Evolutionary conservation across 805 yeast genomes (phyloP).

Genomic region (Candida andamanensis): DNA sequence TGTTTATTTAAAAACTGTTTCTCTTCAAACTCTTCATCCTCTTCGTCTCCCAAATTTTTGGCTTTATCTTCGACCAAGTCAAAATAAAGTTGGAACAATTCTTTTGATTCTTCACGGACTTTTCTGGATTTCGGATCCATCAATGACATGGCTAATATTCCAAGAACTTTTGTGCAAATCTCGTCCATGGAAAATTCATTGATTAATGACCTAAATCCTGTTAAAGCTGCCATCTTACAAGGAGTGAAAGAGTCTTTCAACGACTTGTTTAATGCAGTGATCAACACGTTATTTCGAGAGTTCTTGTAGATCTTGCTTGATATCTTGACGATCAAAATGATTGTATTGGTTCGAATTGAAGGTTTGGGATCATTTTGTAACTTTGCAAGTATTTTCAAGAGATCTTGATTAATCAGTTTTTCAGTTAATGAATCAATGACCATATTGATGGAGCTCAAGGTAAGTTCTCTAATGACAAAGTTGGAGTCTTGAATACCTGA

Average conservation of each 20-base stretch:
- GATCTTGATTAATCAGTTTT: conserved; percentile 81
- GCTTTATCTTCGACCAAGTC: conserved; percentile 36
- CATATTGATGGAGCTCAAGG: conserved; percentile 60
- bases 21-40: conserved; percentile 36
- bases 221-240: conserved; percentile 68
- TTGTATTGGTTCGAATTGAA: conserved; percentile 72
- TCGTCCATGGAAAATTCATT: conserved; percentile 68
- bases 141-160: conserved; percentile 79
- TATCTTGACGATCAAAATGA: conserved; percentile 62
- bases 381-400: conserved; percentile 74
- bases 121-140: conserved; percentile 62
- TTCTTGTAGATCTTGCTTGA: conserved; percentile 51
- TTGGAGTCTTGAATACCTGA: conserved; percentile 86
- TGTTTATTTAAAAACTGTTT: conserved; percentile 28
- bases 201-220: conserved; percentile 62
- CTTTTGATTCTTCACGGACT: conserved; percentile 69
- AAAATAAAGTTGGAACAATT: conserved; percentile 56
- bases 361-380: conserved; percentile 74
- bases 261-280: conserved; percentile 83
- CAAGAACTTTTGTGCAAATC: conserved; percentile 73
- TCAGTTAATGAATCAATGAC: conserved; percentile 64
- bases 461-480: conserved; percentile 71
- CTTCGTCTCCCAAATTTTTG: conserved; percentile 25
- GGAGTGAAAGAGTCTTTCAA: conserved; percentile 74
- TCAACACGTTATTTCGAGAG: conserved; percentile 66